Percentiles rank a stretch among this genome's conserved stretches.
Conservation (phyloP, 495 filamentous ascomycete species). For the Friedmanniomyces simplex region DNA sequence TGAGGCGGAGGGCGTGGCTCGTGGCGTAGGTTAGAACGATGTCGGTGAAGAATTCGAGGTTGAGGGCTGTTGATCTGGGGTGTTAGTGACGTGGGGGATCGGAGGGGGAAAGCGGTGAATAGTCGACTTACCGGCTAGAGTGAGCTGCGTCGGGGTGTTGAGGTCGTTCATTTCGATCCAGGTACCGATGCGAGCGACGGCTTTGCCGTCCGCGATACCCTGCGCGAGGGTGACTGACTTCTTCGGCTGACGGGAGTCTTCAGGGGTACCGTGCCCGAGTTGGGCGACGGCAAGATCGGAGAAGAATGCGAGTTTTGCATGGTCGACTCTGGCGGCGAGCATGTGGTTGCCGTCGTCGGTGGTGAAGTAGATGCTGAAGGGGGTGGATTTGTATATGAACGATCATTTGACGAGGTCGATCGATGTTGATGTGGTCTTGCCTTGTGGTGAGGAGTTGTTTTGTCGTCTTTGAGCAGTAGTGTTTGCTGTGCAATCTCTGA, state of each 20-base stretch:
- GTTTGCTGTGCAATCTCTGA: no score
- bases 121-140: neutral
- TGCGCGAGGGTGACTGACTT: neutral
- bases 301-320: neutral
- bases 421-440: neutral
- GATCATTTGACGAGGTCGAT: no score
- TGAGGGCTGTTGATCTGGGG: neutral
- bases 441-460: neutral
- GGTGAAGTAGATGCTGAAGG: neutral
- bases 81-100: neutral
- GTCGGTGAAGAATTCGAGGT: conserved; percentile 2
- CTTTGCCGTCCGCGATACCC: neutral
- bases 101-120: neutral
- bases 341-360: neutral
- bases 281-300: conserved; percentile 2
- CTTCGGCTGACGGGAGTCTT: neutral
- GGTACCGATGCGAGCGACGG: neutral
- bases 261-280: neutral
- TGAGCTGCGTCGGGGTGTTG: neutral
- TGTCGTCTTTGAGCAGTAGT: no score
- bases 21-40: neutral
- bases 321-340: neutral
- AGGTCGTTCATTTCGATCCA: conserved; percentile 1
- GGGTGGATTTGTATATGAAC: no score
- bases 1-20: neutral